Conservation (phyloP, 2,329 filamentous ascomycete genomes). For the Cadophora malorum region DNA sequence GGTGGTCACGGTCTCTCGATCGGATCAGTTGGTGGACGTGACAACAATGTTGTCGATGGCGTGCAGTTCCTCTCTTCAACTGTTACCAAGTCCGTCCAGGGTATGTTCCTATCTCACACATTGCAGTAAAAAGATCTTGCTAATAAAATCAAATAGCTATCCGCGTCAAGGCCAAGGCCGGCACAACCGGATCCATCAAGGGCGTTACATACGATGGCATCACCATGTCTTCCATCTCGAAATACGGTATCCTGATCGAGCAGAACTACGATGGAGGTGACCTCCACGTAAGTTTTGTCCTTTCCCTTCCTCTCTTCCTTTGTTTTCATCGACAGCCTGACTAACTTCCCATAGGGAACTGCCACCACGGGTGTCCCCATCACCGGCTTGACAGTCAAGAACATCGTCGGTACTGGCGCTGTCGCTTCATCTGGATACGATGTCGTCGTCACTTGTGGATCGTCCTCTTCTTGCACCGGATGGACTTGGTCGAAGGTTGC, state of each 20-base stretch:
- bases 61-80: constrained; percentile 15
- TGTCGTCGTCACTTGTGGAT: constrained; percentile 59
- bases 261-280: constrained; percentile 57
- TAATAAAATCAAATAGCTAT: constrained; percentile 43
- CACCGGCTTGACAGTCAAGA: constrained; percentile 53
- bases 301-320: neutral
- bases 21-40: constrained; percentile 20
- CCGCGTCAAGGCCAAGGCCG: constrained; percentile 62
- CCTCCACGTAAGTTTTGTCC: constrained; percentile 41
- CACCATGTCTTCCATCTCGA: constrained; percentile 54
- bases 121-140: too few species aligned
- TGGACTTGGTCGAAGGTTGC: constrained; percentile 52
- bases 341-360: constrained; percentile 39
- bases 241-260: constrained; percentile 60
- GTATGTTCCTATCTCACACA: neutral
- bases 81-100: constrained; percentile 15
- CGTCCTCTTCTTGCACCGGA: constrained; percentile 39
- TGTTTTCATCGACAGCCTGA: neutral
- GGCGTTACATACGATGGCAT: constrained; percentile 60
- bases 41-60: constrained; percentile 12
- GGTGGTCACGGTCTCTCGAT: constrained; percentile 31
- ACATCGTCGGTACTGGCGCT: constrained; percentile 48
- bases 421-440: constrained; percentile 43
- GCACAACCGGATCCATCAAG: constrained; percentile 57
- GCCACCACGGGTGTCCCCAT: constrained; percentile 56